Evolutionary conservation across 2,329 filamentous ascomycete species (phyloP).

Genomic region (Aspergillus sp.): DNA sequence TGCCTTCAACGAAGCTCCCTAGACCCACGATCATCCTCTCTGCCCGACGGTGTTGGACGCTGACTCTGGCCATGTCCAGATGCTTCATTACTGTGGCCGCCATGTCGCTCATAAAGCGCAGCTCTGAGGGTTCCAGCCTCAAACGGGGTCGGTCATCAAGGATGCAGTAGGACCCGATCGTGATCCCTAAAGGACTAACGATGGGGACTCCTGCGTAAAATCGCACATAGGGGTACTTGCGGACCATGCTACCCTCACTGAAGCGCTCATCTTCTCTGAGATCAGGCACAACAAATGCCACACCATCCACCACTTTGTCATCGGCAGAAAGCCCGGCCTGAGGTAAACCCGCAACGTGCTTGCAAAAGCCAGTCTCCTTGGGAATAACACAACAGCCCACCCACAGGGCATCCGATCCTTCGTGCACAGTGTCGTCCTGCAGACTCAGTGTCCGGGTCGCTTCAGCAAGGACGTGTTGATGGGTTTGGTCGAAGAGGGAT

Average conservation of each 20-base stretch:
- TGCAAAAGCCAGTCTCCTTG: conserved; percentile 22
- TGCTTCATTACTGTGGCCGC: conserved; percentile 54
- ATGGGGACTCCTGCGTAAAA: conserved; percentile 58
- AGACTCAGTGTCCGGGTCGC: conserved; percentile 42
- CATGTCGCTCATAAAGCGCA: conserved; percentile 56
- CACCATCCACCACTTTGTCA: neutral
- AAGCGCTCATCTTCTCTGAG: conserved; percentile 27
- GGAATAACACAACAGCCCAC: conserved; percentile 26
- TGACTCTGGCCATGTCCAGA: conserved; percentile 49
- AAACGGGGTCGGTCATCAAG: conserved; percentile 49
- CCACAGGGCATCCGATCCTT: conserved; percentile 19
- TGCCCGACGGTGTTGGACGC: conserved; percentile 48
- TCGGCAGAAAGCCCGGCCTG: neutral
- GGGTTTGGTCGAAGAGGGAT: conserved; percentile 47
- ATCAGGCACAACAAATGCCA: conserved; percentile 26
- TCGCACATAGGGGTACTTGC: conserved; percentile 21
- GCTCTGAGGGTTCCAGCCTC: conserved; percentile 24
- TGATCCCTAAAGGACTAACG: conserved; percentile 47
- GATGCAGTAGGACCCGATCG: conserved; percentile 57
- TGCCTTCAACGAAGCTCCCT: conserved; percentile 48
- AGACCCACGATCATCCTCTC: conserved; percentile 55
- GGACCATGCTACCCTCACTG: conserved; percentile 20
- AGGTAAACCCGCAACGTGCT: conserved; percentile 12
- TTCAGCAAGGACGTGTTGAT: conserved; percentile 51
- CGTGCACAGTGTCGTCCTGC: conserved; percentile 12